A percentile compares a stretch with the other conserved stretches of the same genome.
These are phyloP conservation scores for Coemansia pectinata DNA, from an alignment of 192 early-diverging fungal genomes.

Conservation along the genomic window DNA sequence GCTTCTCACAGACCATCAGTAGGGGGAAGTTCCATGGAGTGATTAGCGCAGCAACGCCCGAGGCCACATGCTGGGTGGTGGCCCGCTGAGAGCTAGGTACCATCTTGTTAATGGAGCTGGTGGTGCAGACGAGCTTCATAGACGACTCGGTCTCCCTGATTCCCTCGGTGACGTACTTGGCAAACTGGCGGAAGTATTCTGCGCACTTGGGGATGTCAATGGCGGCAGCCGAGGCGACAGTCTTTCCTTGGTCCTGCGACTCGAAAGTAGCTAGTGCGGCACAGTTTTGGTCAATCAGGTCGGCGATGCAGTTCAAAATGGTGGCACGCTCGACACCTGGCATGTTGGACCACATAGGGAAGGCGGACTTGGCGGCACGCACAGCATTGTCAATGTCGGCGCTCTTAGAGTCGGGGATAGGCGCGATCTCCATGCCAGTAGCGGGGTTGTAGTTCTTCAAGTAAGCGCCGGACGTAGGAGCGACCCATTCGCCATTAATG, in stretches of 20 bases:
- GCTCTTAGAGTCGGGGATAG: constrained; percentile 61
- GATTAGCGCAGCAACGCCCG: constrained; percentile 76
- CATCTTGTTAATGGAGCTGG: constrained; percentile 42
- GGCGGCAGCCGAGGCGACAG: constrained; percentile 58
- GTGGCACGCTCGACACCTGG: constrained; percentile 44
- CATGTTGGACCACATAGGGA: constrained; percentile 63
- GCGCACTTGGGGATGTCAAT: constrained; percentile 66
- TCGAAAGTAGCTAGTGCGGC: constrained; percentile 62
- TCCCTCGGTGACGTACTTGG: constrained; percentile 66
- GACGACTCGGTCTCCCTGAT: constrained; percentile 44
- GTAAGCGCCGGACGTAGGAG: constrained; percentile 53
- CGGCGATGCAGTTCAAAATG: constrained; percentile 64
- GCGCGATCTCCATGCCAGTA: constrained; percentile 60
- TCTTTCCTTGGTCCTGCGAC: constrained; percentile 78
- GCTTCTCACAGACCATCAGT: constrained; percentile 75
- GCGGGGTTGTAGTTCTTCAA: constrained; percentile 70
- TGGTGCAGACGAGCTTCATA: not conserved
- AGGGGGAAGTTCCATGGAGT: constrained; percentile 81
- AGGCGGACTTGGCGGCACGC: constrained; percentile 64
- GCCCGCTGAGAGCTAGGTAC: constrained; percentile 53
- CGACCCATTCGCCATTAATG: constrained; percentile 70
- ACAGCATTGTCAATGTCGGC: constrained; percentile 72
- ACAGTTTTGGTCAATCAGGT: constrained; percentile 52
- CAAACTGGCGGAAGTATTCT: constrained; percentile 75
- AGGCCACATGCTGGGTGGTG: constrained; percentile 64